Conservation (phyloP, 2,329 filamentous ascomycete genomes). For the Drechslerella dactyloides region DNA sequence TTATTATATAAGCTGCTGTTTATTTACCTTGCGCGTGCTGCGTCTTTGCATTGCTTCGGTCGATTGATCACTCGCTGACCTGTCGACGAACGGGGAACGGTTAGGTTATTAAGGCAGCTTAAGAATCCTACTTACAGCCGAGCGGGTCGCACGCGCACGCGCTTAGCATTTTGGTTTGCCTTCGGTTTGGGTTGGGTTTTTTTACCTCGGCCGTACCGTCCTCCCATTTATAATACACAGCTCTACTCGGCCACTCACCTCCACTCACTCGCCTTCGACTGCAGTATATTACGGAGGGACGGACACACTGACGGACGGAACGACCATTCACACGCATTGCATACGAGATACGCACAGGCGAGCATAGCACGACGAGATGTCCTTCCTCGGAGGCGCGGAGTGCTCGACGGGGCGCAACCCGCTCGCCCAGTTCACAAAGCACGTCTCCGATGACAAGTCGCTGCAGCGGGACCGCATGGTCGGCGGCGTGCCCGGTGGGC, state of each 20-base stretch:
- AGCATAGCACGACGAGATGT: conserved; percentile 67
- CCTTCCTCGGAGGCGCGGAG: conserved; percentile 92
- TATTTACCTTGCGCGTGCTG: too few species aligned
- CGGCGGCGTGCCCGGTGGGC: conserved; percentile 72
- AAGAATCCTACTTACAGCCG: not conserved
- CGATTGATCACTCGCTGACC: too few species aligned
- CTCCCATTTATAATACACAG: not conserved
- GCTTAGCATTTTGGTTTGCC: not conserved
- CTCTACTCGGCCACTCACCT: conserved; percentile 18
- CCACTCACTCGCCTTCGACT: not conserved
- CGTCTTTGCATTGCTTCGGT: too few species aligned
- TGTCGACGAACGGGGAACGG: too few species aligned
- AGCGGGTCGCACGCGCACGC: not conserved
- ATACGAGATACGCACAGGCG: conserved; percentile 12
- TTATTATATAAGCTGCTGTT: too few species aligned
- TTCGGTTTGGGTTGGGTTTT: not conserved
- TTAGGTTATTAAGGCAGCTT: too few species aligned
- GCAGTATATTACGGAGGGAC: not conserved
- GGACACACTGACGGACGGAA: not conserved
- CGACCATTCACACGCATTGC: not conserved
- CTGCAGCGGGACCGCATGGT: conserved; percentile 88
- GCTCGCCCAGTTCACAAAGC: conserved; percentile 95
- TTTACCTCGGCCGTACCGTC: conserved; percentile 4
- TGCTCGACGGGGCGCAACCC: conserved; percentile 97
- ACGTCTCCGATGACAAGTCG: conserved; percentile 94